Conservation (phyloP, 331 rosid genomes). For the Acacia pycnantha region DNA sequence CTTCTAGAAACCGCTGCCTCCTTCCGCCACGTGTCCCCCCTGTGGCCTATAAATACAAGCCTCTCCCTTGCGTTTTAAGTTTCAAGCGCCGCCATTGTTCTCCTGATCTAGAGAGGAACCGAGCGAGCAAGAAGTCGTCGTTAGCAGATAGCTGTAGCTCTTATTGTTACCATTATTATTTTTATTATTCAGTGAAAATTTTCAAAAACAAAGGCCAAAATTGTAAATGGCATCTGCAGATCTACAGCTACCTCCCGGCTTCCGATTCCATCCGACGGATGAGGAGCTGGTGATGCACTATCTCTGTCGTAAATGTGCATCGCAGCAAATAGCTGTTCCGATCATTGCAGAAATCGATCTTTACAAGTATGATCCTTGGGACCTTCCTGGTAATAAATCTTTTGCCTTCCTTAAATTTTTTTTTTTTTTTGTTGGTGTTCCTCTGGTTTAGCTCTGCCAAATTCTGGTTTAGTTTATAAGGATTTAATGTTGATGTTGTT, state of each 20-base stretch:
- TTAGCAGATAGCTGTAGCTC: neutral
- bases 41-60: conserved; percentile 47
- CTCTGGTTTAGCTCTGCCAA: neutral
- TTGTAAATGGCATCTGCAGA: conserved; percentile 56
- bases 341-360: conserved; percentile 86
- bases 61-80: conserved; percentile 55
- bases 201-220: too few species aligned
- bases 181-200: neutral
- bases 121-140: neutral
- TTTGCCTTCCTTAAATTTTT: neutral
- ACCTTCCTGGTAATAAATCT: conserved; percentile 62
- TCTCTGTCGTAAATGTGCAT: conserved; percentile 82
- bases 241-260: conserved; percentile 84
- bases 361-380: conserved; percentile 84
- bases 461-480: too few species aligned
- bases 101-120: neutral
- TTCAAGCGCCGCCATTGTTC: conserved; percentile 68
- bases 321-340: conserved; percentile 71
- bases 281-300: conserved; percentile 93
- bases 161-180: neutral
- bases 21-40: conserved; percentile 50
- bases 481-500: neutral
- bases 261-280: conserved; percentile 95
- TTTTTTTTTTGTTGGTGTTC: too few species aligned
- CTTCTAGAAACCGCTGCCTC: conserved; percentile 40